Evolutionary conservation across 257 asterid genomes (phyloP).

Genomic region (Salvia miltiorrhiza): DNA sequence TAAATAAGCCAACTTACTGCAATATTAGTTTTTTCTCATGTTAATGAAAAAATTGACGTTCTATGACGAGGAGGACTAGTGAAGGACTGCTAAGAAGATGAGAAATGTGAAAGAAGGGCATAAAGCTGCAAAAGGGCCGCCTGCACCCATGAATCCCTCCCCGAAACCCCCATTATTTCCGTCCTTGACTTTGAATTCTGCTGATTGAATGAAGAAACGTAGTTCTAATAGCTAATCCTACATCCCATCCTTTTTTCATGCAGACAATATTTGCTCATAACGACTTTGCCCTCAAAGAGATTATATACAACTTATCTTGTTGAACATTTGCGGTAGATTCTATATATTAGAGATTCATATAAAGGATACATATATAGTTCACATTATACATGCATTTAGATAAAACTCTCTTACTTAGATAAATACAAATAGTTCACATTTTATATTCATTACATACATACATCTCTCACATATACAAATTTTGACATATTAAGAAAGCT

Average conservation of each 20-base stretch:
- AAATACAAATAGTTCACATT: background rate
- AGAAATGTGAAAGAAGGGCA: background rate
- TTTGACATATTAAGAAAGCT: background rate
- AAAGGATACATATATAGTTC: background rate
- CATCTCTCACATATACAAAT: background rate
- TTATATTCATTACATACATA: background rate
- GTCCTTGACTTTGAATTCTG: background rate
- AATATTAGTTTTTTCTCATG: background rate
- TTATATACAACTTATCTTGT: no score
- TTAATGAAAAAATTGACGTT: no score
- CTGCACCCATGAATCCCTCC: no score
- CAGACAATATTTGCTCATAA: no score
- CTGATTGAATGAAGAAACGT: background rate
- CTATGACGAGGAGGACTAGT: no score
- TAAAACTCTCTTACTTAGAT: background rate
- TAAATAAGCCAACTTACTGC: background rate
- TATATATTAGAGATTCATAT: background rate
- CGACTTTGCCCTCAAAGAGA: no score
- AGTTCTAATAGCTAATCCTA: background rate
- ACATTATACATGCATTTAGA: background rate
- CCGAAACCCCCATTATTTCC: background rate
- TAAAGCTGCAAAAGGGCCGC: background rate
- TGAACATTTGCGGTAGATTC: background rate
- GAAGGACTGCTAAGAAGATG: background rate
- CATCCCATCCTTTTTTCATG: no score